Conservation (phyloP, 1,139 yeast genomes). For the Arxiozyma slooffiae region DNA sequence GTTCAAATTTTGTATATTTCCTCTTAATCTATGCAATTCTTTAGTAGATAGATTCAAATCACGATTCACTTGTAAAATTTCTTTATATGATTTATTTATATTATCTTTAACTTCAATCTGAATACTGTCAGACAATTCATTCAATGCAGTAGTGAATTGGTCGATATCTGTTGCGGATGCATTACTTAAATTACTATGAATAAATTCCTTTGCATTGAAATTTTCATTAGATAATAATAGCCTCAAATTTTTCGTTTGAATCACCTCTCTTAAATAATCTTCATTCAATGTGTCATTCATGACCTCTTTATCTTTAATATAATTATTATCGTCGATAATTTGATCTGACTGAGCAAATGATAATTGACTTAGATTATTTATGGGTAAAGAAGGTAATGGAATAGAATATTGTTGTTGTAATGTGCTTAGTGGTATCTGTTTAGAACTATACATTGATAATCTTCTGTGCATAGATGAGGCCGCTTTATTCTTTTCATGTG, state of each 20-base stretch:
- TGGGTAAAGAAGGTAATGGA: constrained; percentile 21
- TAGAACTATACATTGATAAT: constrained; percentile 32
- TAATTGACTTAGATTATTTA: neutral
- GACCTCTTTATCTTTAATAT: neutral
- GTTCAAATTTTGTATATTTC: constrained; percentile 50
- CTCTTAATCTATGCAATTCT: constrained; percentile 54
- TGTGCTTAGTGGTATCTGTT: constrained; percentile 21
- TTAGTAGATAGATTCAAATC: constrained; percentile 55
- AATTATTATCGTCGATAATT: neutral
- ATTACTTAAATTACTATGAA: constrained; percentile 45
- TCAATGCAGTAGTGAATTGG: constrained; percentile 52
- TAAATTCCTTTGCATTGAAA: constrained; percentile 44
- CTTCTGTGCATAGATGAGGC: constrained; percentile 36
- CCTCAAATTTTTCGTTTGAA: constrained; percentile 19
- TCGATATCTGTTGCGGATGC: constrained; percentile 71
- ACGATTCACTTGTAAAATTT: constrained; percentile 57
- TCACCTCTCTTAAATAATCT: constrained; percentile 6
- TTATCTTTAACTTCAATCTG: constrained; percentile 56
- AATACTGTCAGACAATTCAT: constrained; percentile 44
- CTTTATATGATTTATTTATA: constrained; percentile 62
- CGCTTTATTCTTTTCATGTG: constrained; percentile 33
- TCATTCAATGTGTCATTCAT: neutral
- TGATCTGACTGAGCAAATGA: neutral
- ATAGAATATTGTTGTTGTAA: constrained; percentile 24
- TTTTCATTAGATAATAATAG: constrained; percentile 29